A percentile compares a stretch with the other conserved stretches of the same genome.
phyloP scores from a whole-genome alignment of 805 yeast genomes.

The Wilhelminamyces savonicus region DNA sequence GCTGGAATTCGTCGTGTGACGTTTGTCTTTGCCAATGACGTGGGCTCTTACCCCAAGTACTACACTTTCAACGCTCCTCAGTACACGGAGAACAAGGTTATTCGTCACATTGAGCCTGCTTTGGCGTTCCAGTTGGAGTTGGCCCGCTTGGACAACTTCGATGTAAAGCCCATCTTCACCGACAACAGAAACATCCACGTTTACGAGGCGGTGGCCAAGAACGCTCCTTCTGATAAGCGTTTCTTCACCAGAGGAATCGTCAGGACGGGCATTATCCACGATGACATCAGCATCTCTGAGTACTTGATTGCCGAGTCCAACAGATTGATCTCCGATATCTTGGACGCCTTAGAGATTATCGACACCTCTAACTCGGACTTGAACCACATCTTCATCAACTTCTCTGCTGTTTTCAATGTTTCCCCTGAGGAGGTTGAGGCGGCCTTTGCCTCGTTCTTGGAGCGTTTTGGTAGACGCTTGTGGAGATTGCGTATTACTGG shows the following conservation, averaged over 20 bases:
- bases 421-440: slow-evolving; percentile 95
- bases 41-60: slow-evolving; percentile 90
- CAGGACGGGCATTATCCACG: slow-evolving; percentile 91
- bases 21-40: slow-evolving; percentile 75
- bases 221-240: slow-evolving; percentile 87
- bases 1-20: slow-evolving; percentile 89
- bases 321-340: slow-evolving; percentile 89
- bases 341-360: slow-evolving; percentile 90
- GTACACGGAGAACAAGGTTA: slow-evolving; percentile 81
- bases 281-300: slow-evolving; percentile 88
- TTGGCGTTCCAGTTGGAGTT: slow-evolving; percentile 95
- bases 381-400: slow-evolving; percentile 95
- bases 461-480: slow-evolving; percentile 92
- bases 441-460: slow-evolving; percentile 96
- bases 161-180: slow-evolving; percentile 89
- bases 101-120: slow-evolving; percentile 98
- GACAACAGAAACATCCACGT: slow-evolving; percentile 97
- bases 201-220: slow-evolving; percentile 93
- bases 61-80: slow-evolving; percentile 90
- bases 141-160: slow-evolving; percentile 89
- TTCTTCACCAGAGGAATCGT: slow-evolving; percentile 96
- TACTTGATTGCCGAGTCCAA: slow-evolving; percentile 95
- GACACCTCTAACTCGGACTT: slow-evolving; percentile 93
- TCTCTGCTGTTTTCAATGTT: slow-evolving; percentile 91
- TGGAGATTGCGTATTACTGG: slow-evolving; percentile 96